phyloP scores from a whole-genome alignment of 2,329 filamentous ascomycete genomes.

The Nannizziopsis arthrosporioides region DNA sequence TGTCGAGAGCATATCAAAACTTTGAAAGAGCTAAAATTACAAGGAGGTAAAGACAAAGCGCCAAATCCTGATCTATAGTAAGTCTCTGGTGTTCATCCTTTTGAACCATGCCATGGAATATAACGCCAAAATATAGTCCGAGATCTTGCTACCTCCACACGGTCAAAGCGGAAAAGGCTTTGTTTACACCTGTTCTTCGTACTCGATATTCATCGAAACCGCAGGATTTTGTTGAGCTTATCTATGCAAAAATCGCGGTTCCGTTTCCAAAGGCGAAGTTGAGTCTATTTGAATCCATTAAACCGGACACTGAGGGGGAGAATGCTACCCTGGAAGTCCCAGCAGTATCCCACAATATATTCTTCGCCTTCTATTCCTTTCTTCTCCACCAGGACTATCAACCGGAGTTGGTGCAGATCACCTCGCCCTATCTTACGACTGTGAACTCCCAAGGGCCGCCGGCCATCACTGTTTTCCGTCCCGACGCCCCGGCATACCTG shows the following conservation, averaged over 20 bases:
- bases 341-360: conserved; percentile 5
- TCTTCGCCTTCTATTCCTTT: conserved; percentile 14
- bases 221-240: conserved; percentile 13
- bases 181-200: conserved; percentile 12
- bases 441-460: conserved; percentile 10
- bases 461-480: conserved; percentile 5
- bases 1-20: conserved; percentile 12
- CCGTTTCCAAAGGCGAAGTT: conserved; percentile 11
- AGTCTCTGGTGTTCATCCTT: not conserved
- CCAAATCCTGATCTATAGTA: conserved; percentile 9
- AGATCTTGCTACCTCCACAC: conserved; percentile 15
- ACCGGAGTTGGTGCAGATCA: conserved; percentile 10
- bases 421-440: conserved; percentile 7
- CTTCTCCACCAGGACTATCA: conserved; percentile 14
- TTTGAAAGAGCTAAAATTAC: conserved; percentile 10
- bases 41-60: not conserved
- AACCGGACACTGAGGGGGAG: not conserved
- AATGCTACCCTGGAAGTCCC: conserved; percentile 7
- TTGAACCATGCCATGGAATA: not conserved
- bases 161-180: conserved; percentile 7
- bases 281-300: conserved; percentile 6
- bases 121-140: conserved; percentile 8
- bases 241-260: conserved; percentile 11
- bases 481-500: conserved; percentile 9
- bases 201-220: conserved; percentile 4